Percentiles rank a stretch among this genome's conserved stretches.
Evolutionary conservation across 1,139 yeast genomes (phyloP).

Genomic region (Hemisphaericaspora subhashii): DNA sequence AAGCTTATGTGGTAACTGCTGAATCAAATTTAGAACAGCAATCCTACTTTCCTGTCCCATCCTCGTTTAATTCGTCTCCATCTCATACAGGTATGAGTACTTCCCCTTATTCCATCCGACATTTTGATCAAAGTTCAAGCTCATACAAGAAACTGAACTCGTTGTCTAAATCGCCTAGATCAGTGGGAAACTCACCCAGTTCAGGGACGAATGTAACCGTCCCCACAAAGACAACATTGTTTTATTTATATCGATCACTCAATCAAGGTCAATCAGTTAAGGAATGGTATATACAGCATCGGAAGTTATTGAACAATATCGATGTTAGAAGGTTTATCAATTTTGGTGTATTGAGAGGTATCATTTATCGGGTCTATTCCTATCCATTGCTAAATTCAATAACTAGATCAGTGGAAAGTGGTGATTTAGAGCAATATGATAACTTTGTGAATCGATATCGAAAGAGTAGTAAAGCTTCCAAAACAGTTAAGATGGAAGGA

Average conservation of each 20-base stretch:
- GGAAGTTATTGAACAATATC: constrained; percentile 55
- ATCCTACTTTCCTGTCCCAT: constrained; percentile 9
- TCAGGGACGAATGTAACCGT: constrained; percentile 28
- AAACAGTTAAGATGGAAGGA: constrained; percentile 7
- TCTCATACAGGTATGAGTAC: constrained; percentile 5
- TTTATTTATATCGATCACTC: constrained; percentile 73
- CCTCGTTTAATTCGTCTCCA: constrained; percentile 12
- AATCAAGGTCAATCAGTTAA: constrained; percentile 76
- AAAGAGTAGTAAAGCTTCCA: constrained; percentile 9
- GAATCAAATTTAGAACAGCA: constrained; percentile 13
- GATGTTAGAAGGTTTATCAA: constrained; percentile 83
- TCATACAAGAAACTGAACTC: constrained; percentile 14
- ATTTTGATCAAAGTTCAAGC: constrained; percentile 10
- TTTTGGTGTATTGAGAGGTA: constrained; percentile 80
- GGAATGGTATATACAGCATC: constrained; percentile 77
- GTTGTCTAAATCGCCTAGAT: constrained; percentile 13
- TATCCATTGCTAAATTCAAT: constrained; percentile 61
- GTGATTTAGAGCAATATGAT: constrained; percentile 30
- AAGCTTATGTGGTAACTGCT: constrained; percentile 62
- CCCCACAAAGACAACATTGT: constrained; percentile 67
- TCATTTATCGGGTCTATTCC: constrained; percentile 77
- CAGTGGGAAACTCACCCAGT: constrained; percentile 5
- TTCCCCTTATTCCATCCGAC: constrained; percentile 7
- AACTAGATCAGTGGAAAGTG: constrained; percentile 35
- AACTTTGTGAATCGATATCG: constrained; percentile 25